A percentile compares a stretch with the other conserved stretches of the same genome.
Conservation (phyloP, 2,329 filamentous ascomycete species). For the Fusarium robinianum region DNA sequence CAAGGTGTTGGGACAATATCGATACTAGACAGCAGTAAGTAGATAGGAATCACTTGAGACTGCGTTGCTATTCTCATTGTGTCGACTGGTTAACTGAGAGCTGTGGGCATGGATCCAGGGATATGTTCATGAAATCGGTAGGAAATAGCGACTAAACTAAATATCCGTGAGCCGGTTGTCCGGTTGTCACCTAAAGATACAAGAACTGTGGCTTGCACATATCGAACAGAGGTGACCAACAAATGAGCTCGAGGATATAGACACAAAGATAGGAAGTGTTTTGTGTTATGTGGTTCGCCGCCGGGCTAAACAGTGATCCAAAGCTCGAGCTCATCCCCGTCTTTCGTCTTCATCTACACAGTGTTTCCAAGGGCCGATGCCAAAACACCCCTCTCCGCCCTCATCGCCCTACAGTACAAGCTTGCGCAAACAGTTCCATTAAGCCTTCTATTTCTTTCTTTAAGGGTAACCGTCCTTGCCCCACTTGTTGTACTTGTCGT, state of each 20-base stretch:
- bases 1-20: conserved; percentile 23
- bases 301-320: conserved; percentile 34
- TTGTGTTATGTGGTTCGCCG: conserved; percentile 25
- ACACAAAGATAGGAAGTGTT: conserved; percentile 30
- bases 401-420: conserved; percentile 19
- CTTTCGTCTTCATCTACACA: conserved; percentile 32
- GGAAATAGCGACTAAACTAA: too few species aligned
- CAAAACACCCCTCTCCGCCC: conserved; percentile 16
- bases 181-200: neutral
- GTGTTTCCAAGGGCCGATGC: conserved; percentile 6
- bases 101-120: too few species aligned
- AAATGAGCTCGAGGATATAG: conserved; percentile 27
- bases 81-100: too few species aligned
- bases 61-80: neutral
- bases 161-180: conserved; percentile 4
- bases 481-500: conserved; percentile 99
- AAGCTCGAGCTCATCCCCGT: conserved; percentile 29
- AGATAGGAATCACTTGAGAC: conserved; percentile 8
- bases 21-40: conserved; percentile 31
- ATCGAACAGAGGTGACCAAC: conserved; percentile 6
- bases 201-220: neutral
- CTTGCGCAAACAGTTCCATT: conserved; percentile 17
- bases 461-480: conserved; percentile 91
- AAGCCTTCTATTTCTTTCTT: conserved; percentile 19
- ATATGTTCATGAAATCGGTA: too few species aligned